These are phyloP conservation scores for Mucor indicus DNA, from an alignment of 371 early-diverging fungal genomes.

Conservation along the genomic window DNA sequence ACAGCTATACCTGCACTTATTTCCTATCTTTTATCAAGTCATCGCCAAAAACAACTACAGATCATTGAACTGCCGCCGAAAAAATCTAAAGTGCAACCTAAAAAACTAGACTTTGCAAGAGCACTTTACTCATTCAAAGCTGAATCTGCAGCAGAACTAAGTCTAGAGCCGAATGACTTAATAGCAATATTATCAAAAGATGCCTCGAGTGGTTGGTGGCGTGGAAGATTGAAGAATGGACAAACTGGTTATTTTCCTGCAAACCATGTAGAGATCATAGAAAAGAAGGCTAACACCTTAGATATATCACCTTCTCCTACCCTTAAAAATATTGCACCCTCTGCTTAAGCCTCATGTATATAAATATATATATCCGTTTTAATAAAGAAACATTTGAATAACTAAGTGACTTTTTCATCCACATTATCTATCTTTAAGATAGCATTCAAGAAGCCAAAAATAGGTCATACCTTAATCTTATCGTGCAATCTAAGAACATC, in stretches of 20 bases:
- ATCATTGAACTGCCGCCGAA: not conserved
- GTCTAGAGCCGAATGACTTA: constrained; percentile 74
- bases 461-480: too few relatives aligned
- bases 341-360: too few relatives aligned
- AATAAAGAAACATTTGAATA: too few relatives aligned
- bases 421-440: too few relatives aligned
- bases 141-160: constrained; percentile 70
- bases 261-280: constrained; percentile 59
- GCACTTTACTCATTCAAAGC: constrained; percentile 76
- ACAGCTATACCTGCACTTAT: too few relatives aligned
- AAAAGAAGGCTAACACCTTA: constrained; percentile 2
- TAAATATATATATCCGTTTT: too few relatives aligned
- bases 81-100: not conserved
- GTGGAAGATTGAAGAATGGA: constrained; percentile 73
- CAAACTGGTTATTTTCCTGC: constrained; percentile 80
- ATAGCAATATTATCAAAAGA: constrained; percentile 72
- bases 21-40: too few relatives aligned
- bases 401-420: too few relatives aligned
- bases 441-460: too few relatives aligned
- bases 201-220: constrained; percentile 85
- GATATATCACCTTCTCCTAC: too few relatives aligned
- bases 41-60: not conserved
- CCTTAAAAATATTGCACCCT: too few relatives aligned
- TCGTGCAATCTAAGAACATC: too few relatives aligned
- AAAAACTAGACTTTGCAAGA: constrained; percentile 78